These are phyloP conservation scores for Fusarium caatingaense DNA, from an alignment of 2,329 filamentous ascomycete species.

Conservation along the genomic window DNA sequence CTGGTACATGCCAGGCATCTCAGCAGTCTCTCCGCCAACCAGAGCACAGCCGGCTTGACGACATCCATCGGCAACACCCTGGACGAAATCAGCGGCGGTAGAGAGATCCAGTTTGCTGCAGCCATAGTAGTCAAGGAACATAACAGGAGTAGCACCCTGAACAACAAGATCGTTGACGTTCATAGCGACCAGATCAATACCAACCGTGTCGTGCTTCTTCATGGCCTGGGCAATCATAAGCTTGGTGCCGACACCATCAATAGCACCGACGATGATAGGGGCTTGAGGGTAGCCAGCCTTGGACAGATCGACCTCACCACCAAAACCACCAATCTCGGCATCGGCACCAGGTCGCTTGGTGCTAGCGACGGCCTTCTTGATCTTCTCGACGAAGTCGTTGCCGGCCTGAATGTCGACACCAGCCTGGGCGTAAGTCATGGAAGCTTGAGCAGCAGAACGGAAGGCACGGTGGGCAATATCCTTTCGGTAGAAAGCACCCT, in stretches of 20 bases:
- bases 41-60: constrained; percentile 86
- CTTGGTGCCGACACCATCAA: constrained; percentile 97
- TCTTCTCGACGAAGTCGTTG: constrained; percentile 90
- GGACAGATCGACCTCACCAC: constrained; percentile 72
- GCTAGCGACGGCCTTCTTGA: constrained; percentile 88
- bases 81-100: constrained; percentile 85
- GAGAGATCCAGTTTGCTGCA: constrained; percentile 87
- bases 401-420: constrained; percentile 96
- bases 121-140: constrained; percentile 98
- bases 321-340: constrained; percentile 94
- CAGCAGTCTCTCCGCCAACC: constrained; percentile 96
- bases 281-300: constrained; percentile 78
- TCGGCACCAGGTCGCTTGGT: constrained; percentile 89
- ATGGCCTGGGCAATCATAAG: constrained; percentile 94
- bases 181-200: constrained; percentile 97
- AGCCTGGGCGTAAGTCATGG: constrained; percentile 90
- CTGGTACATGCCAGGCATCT: constrained; percentile 96
- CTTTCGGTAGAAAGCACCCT: constrained; percentile 90
- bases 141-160: constrained; percentile 92
- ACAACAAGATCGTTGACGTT: constrained; percentile 98
- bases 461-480: constrained; percentile 89
- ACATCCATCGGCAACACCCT: constrained; percentile 90
- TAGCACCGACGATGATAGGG: constrained; percentile 90
- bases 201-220: constrained; percentile 91
- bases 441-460: constrained; percentile 59